These are phyloP conservation scores for Trypanosoma lewisi DNA, from an alignment of 208 protist species.

Conservation along the genomic window DNA sequence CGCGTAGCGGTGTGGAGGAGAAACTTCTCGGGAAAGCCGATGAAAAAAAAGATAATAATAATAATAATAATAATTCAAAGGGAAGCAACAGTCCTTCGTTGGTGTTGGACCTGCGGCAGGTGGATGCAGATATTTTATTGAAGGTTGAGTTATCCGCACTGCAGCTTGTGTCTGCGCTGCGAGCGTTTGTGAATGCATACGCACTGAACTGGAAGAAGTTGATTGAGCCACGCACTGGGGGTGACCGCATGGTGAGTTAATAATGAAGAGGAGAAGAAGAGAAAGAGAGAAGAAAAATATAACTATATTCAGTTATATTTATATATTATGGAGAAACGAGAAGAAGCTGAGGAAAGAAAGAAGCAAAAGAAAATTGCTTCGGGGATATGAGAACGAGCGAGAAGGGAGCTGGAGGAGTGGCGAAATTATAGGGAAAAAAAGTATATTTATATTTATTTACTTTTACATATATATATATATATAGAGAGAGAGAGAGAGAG, in stretches of 20 bases:
- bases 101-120: constrained; percentile 57
- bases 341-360: too few species aligned
- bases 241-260: constrained; percentile 64
- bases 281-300: background rate
- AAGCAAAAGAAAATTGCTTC: too few species aligned
- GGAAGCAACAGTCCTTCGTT: constrained; percentile 47
- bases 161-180: constrained; percentile 53
- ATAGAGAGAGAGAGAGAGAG: too few species aligned
- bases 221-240: constrained; percentile 64
- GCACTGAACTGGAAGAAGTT: constrained; percentile 87
- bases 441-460: too few species aligned
- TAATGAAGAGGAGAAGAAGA: constrained; percentile 1
- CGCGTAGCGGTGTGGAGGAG: constrained; percentile 61
- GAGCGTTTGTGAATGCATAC: constrained; percentile 73
- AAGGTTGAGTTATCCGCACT: constrained; percentile 58
- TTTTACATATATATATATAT: too few species aligned
- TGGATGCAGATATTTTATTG: constrained; percentile 59
- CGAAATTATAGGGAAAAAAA: too few species aligned
- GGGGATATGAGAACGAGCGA: too few species aligned
- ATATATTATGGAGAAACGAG: too few species aligned
- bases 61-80: background rate
- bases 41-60: background rate
- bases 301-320: too few species aligned
- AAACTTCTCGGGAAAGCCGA: constrained; percentile 53
- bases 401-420: too few species aligned